phyloP scores from a whole-genome alignment of 2,329 filamentous ascomycete genomes.

The Nigrospora oryzae region DNA sequence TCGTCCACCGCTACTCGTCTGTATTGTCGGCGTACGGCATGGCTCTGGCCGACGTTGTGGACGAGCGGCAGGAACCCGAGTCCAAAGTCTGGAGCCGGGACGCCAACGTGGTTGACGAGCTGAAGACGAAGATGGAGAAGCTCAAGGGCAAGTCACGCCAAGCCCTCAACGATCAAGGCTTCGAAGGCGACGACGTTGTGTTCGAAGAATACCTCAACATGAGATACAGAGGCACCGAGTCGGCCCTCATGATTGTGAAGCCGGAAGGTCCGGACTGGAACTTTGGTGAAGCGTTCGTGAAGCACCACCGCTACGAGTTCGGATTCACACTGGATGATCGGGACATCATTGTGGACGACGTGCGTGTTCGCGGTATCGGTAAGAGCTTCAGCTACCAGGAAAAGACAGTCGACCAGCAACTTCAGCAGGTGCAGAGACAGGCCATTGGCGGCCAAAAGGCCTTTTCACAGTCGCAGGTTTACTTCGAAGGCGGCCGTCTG shows the following conservation, averaged over 20 bases:
- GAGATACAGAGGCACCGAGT: conserved; percentile 85
- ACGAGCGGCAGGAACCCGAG: conserved; percentile 77
- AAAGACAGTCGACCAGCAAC: conserved; percentile 76
- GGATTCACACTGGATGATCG: conserved; percentile 79
- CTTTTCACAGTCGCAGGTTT: conserved; percentile 63
- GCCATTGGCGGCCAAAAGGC: conserved; percentile 49
- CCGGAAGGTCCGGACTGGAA: conserved; percentile 62
- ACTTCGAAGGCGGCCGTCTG: conserved; percentile 72
- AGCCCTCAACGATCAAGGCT: conserved; percentile 69
- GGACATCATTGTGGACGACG: conserved; percentile 85
- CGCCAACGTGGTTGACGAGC: conserved; percentile 47
- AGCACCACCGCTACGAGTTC: conserved; percentile 87
- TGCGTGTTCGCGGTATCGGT: conserved; percentile 79
- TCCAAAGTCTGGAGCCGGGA: conserved; percentile 53
- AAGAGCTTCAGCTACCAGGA: conserved; percentile 76
- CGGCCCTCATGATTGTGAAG: conserved; percentile 80
- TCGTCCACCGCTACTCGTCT: conserved; percentile 81
- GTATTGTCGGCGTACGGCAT: conserved; percentile 88
- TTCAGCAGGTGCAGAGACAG: conserved; percentile 58
- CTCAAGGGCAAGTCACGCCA: conserved; percentile 67
- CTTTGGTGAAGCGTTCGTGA: conserved; percentile 76
- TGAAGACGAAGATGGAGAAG: conserved; percentile 68
- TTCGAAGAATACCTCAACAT: conserved; percentile 95
- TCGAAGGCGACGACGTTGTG: conserved; percentile 62
- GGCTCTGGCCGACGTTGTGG: conserved; percentile 86